Conservation (phyloP, 257 asterid genomes). For the Cinchona pubescens region DNA sequence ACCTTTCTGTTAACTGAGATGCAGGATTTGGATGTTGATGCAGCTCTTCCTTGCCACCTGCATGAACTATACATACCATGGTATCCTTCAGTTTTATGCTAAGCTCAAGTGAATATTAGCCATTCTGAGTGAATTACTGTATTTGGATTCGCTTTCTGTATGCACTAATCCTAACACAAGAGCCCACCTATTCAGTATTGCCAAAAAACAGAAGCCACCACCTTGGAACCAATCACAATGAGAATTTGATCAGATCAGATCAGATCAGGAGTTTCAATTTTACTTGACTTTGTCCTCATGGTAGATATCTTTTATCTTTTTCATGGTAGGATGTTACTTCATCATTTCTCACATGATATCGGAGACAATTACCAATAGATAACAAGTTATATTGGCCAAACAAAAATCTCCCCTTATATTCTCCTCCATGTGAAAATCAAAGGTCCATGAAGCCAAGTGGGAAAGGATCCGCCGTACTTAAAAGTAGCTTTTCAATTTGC, state of each 20-base stretch:
- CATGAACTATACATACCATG: constrained; percentile 44
- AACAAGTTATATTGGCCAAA: constrained; percentile 17
- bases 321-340: constrained; percentile 25
- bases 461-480: constrained; percentile 24
- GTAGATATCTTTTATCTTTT: constrained; percentile 3
- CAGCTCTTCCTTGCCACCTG: constrained; percentile 63
- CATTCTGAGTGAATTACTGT: constrained; percentile 6
- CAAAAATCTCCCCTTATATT: constrained; percentile 20
- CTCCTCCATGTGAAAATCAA: constrained; percentile 47
- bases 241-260: constrained; percentile 7
- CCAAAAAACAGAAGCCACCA: constrained; percentile 21
- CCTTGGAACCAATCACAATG: constrained; percentile 3
- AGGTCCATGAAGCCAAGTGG: constrained; percentile 20
- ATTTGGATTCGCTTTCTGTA: constrained; percentile 5
- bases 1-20: constrained; percentile 43
- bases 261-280: constrained; percentile 1
- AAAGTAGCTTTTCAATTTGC: constrained; percentile 41
- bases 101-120: constrained; percentile 27
- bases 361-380: constrained; percentile 39
- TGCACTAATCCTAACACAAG: constrained; percentile 13
- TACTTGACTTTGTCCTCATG: constrained; percentile 7
- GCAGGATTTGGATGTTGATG: constrained; percentile 46
- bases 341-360: constrained; percentile 25
- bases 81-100: constrained; percentile 40
- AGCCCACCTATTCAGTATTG: constrained; percentile 43